phyloP scores from a whole-genome alignment of 1,284 basidiomycete genomes.

The Ceratobasidium papillatum region DNA sequence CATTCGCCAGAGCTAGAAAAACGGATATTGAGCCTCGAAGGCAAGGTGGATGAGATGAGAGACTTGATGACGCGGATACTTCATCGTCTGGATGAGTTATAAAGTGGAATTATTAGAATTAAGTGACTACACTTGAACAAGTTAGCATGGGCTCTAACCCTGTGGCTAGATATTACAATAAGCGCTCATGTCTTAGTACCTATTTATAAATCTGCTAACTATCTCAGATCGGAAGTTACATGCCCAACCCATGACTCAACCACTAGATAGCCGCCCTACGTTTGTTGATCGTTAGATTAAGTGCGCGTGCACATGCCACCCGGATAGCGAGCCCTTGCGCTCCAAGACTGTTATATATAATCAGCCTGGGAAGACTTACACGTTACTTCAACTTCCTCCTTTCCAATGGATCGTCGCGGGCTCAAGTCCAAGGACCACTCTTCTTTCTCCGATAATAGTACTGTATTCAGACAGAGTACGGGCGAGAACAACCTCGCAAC shows the following conservation, averaged over 20 bases:
- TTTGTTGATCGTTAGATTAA: neutral
- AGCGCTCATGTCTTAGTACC: too few relatives aligned
- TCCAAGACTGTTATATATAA: neutral
- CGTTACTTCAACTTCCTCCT: neutral
- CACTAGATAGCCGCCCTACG: too few relatives aligned
- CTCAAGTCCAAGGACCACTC: conserved; percentile 23
- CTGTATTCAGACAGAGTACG: neutral
- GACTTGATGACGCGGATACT: conserved; percentile 47
- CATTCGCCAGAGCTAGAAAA: conserved; percentile 43
- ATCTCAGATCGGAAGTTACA: too few relatives aligned
- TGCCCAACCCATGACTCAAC: too few relatives aligned
- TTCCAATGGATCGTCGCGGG: conserved; percentile 4
- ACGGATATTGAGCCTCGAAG: conserved; percentile 50
- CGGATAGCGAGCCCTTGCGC: neutral
- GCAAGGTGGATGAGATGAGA: conserved; percentile 49
- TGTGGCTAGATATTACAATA: too few relatives aligned
- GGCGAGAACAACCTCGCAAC: neutral
- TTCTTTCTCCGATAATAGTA: neutral
- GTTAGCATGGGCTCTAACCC: too few relatives aligned
- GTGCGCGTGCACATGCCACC: neutral
- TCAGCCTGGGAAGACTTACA: neutral
- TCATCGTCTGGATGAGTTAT: neutral
- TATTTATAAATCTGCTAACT: too few relatives aligned
- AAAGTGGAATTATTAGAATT: neutral
- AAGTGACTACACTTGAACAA: too few relatives aligned